phyloP scores from a whole-genome alignment of 2,329 filamentous ascomycete species.

The Neospermospora avenae region DNA sequence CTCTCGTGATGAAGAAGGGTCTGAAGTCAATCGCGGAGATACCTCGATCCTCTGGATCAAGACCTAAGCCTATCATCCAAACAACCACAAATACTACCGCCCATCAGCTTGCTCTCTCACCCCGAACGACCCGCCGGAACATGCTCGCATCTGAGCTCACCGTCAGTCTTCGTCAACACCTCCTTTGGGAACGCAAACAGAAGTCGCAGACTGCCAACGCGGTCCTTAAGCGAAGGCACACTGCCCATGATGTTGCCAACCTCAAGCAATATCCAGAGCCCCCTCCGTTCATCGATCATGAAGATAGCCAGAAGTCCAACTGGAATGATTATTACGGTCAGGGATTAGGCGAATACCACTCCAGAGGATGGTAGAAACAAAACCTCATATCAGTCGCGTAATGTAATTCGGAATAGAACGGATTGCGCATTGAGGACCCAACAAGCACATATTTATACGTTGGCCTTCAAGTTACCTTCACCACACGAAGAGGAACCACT shows the following conservation, averaged over 20 bases:
- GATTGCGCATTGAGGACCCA: constrained; percentile 23
- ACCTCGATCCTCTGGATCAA: constrained; percentile 47
- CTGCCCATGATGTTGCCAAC: constrained; percentile 86
- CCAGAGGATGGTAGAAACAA: constrained; percentile 70
- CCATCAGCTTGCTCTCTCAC: constrained; percentile 77
- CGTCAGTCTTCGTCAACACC: constrained; percentile 84
- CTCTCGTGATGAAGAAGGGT: constrained; percentile 50
- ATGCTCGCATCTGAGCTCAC: constrained; percentile 96
- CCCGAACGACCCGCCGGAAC: constrained; percentile 85
- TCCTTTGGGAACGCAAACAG: constrained; percentile 93
- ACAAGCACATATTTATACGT: constrained; percentile 29
- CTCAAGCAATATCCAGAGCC: constrained; percentile 76
- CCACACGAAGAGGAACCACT: constrained; percentile 19
- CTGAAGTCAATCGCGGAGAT: constrained; percentile 42
- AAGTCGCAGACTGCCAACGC: constrained; percentile 87
- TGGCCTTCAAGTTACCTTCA: constrained; percentile 25
- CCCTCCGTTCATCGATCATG: constrained; percentile 54
- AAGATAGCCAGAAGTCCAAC: constrained; percentile 64
- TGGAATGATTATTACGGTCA: constrained; percentile 86
- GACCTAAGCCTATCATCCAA: constrained; percentile 73
- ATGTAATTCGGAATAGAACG: constrained; percentile 23
- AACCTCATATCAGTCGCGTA: constrained; percentile 25
- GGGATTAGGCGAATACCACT: constrained; percentile 77
- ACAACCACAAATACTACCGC: constrained; percentile 56
- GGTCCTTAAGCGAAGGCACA: constrained; percentile 84